Evolutionary conservation across 305 asterid species (phyloP), one percentile per base, ranked within the genome.

Genomic region (Withania somnifera): DNA sequence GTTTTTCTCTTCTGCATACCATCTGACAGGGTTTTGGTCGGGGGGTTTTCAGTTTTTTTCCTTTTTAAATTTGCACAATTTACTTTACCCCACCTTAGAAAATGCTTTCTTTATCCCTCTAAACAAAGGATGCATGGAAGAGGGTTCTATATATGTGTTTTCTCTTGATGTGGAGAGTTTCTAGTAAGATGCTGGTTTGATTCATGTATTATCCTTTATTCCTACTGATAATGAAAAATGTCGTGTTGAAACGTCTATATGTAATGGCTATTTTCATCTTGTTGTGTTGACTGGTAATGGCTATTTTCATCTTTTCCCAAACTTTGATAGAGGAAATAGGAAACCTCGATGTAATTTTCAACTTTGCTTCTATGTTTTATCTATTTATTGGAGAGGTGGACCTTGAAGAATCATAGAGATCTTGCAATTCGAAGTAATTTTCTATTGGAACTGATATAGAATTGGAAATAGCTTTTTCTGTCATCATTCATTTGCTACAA

Each of bases 1-100:
- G 86, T 83, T 83, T 80, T 85, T 81, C 66, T 22, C 32, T 68
- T 77, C 36, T 30, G 81, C 64, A 63, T 81, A 13, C 42, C 60
- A 64, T 28, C 61, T 78, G 26, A 14, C 61, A 11, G 83, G 89
- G 71, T 77, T 84, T 47, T 26, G 61, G 42, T 26, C 58, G 24
- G 71, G 80, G 57, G 10, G 3, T 20, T 45, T 73, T 28, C 4
- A 50, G 45, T 50, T 7, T 50, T 7, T 50, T 6, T 61, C 40
- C 28, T 75, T 14, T 71, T 15, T 15, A 17, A 26, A 4, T 75
- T 9, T 75, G 61, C 24, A 75, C 61, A 50, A 50, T 50, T 50
- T 60, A 6, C 10, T 24, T 13, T 14, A 1, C 15, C 38, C 69
- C 19, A 15, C 38, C 22, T 22, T 3, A 6, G 36, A 17, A 73